These are phyloP conservation scores for Fusarium sp. DNA, from an alignment of 2,329 filamentous ascomycete species.

Conservation along the genomic window DNA sequence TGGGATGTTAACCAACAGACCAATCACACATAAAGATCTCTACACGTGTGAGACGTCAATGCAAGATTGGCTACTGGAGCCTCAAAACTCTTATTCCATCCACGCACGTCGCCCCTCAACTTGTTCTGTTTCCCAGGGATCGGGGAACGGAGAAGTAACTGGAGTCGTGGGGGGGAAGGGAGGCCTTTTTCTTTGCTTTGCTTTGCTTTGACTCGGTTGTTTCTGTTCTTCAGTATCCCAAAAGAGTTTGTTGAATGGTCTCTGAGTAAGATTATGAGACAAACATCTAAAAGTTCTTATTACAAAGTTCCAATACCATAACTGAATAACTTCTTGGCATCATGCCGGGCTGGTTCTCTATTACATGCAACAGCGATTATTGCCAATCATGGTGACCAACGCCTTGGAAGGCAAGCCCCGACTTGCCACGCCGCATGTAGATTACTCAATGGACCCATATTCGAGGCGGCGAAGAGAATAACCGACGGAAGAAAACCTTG, in stretches of 20 bases:
- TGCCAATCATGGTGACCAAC: background rate
- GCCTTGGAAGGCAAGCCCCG: background rate
- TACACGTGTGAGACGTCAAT: constrained; percentile 40
- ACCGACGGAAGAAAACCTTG: background rate
- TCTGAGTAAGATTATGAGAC: background rate
- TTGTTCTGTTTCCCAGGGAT: background rate
- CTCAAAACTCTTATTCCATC: background rate
- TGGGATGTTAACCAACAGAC: background rate
- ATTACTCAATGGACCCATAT: too few species aligned
- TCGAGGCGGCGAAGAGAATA: background rate
- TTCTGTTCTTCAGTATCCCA: constrained; percentile 13
- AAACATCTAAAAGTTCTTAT: background rate
- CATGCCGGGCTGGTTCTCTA: background rate
- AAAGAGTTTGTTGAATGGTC: background rate
- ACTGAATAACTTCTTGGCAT: background rate
- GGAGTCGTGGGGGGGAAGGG: background rate
- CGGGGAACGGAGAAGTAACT: background rate
- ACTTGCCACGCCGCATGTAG: background rate
- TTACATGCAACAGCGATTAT: background rate
- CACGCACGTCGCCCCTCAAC: background rate
- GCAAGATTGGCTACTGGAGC: constrained; percentile 44
- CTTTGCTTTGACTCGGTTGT: background rate
- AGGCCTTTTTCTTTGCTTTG: background rate
- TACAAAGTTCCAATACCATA: background rate
- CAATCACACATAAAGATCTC: constrained; percentile 16